phyloP scores from a whole-genome alignment of 1,284 basidiomycete species.

The Phlebopus sp. region DNA sequence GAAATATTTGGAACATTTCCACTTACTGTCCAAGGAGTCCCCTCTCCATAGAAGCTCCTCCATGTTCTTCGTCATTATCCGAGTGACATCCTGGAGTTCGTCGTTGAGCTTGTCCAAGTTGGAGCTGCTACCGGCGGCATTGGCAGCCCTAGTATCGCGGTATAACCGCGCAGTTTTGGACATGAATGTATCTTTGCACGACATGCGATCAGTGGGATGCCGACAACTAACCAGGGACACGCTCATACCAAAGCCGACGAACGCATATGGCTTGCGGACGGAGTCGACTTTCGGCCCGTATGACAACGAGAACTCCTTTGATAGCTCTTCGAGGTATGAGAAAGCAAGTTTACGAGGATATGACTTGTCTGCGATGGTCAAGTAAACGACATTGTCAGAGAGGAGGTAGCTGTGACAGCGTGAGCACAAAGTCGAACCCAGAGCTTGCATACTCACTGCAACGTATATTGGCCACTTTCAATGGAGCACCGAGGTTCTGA shows the following conservation, averaged over 20 bases:
- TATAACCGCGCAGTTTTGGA: conserved; percentile 96
- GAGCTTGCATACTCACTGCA: conserved; percentile 65
- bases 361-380: conserved; percentile 94
- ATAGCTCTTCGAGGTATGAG: conserved; percentile 94
- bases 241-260: conserved; percentile 84
- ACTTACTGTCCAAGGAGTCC: conserved; percentile 89
- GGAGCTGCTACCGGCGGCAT: conserved; percentile 56
- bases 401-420: conserved; percentile 80
- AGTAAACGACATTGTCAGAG: conserved; percentile 88
- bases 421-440: background rate
- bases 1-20: conserved; percentile 3
- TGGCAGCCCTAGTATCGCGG: conserved; percentile 88
- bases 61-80: conserved; percentile 99
- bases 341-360: conserved; percentile 98
- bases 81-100: conserved; percentile 94
- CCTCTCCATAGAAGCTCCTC: conserved; percentile 98
- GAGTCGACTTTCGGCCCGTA: conserved; percentile 89
- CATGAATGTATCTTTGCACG: conserved; percentile 88
- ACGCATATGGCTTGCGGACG: conserved; percentile 89
- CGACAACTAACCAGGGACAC: background rate
- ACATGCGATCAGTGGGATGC: conserved; percentile 7
- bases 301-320: conserved; percentile 91
- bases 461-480: conserved; percentile 90
- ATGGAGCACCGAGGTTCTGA: conserved; percentile 96
- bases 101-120: conserved; percentile 90